Percentiles rank a stretch among this genome's conserved stretches.
Conservation (phyloP, 495 filamentous ascomycete genomes). For the Penicillium atrosanguineum region DNA sequence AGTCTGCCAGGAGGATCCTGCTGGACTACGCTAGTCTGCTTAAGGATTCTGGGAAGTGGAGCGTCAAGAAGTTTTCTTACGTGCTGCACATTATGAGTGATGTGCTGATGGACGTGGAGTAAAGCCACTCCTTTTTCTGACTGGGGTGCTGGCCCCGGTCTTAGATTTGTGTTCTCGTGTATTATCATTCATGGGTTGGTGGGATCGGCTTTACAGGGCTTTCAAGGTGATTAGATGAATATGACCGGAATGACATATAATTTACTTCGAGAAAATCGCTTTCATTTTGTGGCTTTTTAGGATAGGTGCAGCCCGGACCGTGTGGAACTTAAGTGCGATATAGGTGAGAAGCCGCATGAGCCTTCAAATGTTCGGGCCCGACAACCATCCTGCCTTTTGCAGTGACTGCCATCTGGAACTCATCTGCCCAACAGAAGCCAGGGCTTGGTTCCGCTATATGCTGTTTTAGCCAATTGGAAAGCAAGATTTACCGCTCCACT, state of each 20-base stretch:
- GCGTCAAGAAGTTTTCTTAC: constrained; percentile 45
- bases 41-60: constrained; percentile 53
- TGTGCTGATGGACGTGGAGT: constrained; percentile 48
- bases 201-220: neutral
- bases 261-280: neutral
- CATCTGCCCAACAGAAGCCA: no score
- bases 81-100: constrained; percentile 55
- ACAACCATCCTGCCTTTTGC: no score
- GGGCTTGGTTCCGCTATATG: no score
- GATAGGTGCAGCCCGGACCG: no score
- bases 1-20: constrained; percentile 47
- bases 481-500: no score
- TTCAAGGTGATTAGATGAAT: neutral
- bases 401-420: no score
- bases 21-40: constrained; percentile 50
- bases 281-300: no score
- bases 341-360: no score
- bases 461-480: no score
- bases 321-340: no score
- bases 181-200: neutral
- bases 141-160: neutral
- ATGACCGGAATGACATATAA: constrained; percentile 1
- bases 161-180: neutral
- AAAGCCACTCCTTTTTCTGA: constrained; percentile 5
- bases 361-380: no score